Conservation (phyloP, 345 rosid genomes). For the Schrenkiella parvula region DNA sequence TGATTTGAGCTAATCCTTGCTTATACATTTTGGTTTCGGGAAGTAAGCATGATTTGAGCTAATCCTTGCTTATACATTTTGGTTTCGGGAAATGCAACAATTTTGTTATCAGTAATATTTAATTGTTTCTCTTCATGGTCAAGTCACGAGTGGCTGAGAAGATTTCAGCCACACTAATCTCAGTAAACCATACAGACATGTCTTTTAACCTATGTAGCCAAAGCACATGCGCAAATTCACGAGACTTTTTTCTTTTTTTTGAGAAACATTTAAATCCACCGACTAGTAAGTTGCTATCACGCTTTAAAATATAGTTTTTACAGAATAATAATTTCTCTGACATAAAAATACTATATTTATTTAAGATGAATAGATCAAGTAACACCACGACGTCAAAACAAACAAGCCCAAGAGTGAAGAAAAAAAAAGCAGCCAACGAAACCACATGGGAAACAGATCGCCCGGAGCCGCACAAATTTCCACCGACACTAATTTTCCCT, state of each 20-base stretch:
- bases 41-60: too few relatives aligned
- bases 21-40: too few relatives aligned
- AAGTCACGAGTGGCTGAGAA: not conserved
- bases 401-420: not conserved
- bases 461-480: not conserved
- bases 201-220: not conserved
- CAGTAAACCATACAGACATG: not conserved
- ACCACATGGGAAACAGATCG: slow-evolving; percentile 20
- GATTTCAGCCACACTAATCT: not conserved
- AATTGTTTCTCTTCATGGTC: not conserved
- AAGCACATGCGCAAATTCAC: slow-evolving; percentile 20
- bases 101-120: not conserved
- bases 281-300: not conserved
- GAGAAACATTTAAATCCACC: slow-evolving; percentile 11
- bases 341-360: not conserved
- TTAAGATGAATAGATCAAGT: not conserved
- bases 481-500: slow-evolving; percentile 15
- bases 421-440: slow-evolving; percentile 6
- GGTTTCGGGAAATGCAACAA: too few relatives aligned
- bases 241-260: too few relatives aligned
- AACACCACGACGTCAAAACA: not conserved
- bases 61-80: too few relatives aligned
- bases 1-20: too few relatives aligned
- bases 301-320: not conserved
- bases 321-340: not conserved